Evolutionary conservation across 2,329 filamentous ascomycete species (phyloP).

Genomic region (Fusarium sp.): DNA sequence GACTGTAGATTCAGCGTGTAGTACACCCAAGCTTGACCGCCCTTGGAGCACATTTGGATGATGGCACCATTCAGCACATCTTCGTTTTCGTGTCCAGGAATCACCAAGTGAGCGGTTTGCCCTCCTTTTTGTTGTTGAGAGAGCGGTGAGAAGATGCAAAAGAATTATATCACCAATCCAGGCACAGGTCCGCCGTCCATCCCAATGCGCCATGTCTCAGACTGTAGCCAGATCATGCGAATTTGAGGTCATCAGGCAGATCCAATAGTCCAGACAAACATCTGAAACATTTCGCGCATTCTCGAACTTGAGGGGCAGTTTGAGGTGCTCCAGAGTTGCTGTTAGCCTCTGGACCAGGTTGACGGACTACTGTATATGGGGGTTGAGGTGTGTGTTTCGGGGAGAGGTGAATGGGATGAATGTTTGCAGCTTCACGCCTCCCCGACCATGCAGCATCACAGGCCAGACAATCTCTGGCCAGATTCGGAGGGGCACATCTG

Average conservation of each 20-base stretch:
- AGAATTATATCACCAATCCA: slow-evolving; percentile 15
- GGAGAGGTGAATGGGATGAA: background rate
- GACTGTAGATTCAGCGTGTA: background rate
- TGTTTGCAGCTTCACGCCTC: background rate
- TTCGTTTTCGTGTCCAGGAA: slow-evolving; percentile 20
- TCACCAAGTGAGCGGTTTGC: slow-evolving; percentile 31
- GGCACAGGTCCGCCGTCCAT: slow-evolving; percentile 11
- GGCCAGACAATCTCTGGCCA: slow-evolving; percentile 5
- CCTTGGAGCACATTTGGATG: background rate
- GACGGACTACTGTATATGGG: background rate
- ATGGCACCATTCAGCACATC: background rate
- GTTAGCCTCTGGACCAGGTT: slow-evolving; percentile 6
- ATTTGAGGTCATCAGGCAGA: slow-evolving; percentile 6
- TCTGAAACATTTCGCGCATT: slow-evolving; percentile 14
- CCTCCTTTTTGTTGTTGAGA: slow-evolving; percentile 36
- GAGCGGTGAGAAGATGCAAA: slow-evolving; percentile 33
- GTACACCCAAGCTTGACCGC: background rate
- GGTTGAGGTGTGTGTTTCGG: slow-evolving; percentile 3
- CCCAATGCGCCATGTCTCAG: slow-evolving; percentile 35
- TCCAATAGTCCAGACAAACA: slow-evolving; percentile 1
- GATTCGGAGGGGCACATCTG: slow-evolving; percentile 28
- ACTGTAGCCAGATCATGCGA: slow-evolving; percentile 9
- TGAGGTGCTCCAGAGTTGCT: background rate
- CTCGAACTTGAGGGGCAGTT: background rate
- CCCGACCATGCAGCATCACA: slow-evolving; percentile 9